Evolutionary conservation across 176 grass and related monocot species (phyloP), one percentile per base, ranked within the genome.

Genomic region (Triticum aestivum): DNA sequence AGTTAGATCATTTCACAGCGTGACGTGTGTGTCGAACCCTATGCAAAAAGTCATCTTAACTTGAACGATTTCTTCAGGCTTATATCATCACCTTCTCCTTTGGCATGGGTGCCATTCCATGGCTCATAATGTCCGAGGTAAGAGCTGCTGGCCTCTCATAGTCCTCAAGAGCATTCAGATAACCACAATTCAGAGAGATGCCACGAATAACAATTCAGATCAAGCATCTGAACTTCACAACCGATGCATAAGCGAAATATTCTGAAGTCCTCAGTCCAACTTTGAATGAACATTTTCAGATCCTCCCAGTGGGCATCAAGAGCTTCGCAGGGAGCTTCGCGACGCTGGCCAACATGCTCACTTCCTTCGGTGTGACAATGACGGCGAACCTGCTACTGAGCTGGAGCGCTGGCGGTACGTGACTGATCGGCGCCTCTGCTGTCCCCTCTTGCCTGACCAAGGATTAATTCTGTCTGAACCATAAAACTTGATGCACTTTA

Each of bases 91-190:
- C 91, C 38, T 96, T 98, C 61, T 98, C 96, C 67, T 87, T 95
- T 33, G 93, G 96, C 65, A 78, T 98, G 88, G 96, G 96, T 82
- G 96, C 96, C 11, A 98, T 95, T 88, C 96, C 96, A 12, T 98
- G 93, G 96, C 90, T 98, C 71, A 98, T 98, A 18, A 98, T 98
- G 96, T 98, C 96, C 26, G 93, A 98, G 96, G 96, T 98, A 92
- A 78, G 59, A 27, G 18, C 35, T 21, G 8, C 44, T 21, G 27
- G 45, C 8, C 12, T 5, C 39, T 5, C 32, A 79, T 84, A 70
- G 41, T 11, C 30, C 54, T 58, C 7, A 0, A 9, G 54, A 21
- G 7, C 54, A 58, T 58, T 61, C 9, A 35, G 11, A 61, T 65
- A 13, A 33, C 45, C 6, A 73, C 5, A 80, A 23, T 52, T 7